phyloP scores from a whole-genome alignment of 805 yeast genomes.

The Starmerella ratchasimensis region DNA sequence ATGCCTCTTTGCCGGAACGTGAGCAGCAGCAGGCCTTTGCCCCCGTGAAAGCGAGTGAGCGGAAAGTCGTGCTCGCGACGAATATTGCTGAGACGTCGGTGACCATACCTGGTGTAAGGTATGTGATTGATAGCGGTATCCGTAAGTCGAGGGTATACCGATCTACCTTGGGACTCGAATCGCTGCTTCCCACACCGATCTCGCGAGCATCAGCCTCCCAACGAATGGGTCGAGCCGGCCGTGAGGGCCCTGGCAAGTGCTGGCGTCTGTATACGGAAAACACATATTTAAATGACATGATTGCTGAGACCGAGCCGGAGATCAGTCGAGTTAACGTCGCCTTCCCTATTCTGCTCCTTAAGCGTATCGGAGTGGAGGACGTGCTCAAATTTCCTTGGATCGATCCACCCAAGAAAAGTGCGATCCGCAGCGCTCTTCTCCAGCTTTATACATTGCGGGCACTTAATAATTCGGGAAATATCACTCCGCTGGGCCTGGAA shows the following conservation, averaged over 20 bases:
- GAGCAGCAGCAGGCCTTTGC: conserved; percentile 73
- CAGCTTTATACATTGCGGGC: conserved; percentile 72
- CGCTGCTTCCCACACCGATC: conserved; percentile 79
- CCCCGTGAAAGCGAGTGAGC: conserved; percentile 37
- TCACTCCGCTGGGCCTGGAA: conserved; percentile 66
- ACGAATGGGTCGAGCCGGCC: conserved; percentile 98
- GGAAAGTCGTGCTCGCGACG: conserved; percentile 84
- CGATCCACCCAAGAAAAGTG: conserved; percentile 71
- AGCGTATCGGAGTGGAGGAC: conserved; percentile 70
- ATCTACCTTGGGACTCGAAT: conserved; percentile 82
- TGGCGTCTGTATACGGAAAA: conserved; percentile 68
- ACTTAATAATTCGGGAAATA: conserved; percentile 55
- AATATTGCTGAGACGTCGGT: conserved; percentile 97
- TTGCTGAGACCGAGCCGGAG: conserved; percentile 82
- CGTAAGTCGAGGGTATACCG: conserved; percentile 92
- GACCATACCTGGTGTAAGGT: conserved; percentile 87
- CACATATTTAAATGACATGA: conserved; percentile 42
- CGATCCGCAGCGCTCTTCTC: conserved; percentile 61
- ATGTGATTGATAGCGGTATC: conserved; percentile 84
- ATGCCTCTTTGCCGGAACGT: conserved; percentile 82
- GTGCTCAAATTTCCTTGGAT: conserved; percentile 84
- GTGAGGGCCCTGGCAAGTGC: conserved; percentile 87
- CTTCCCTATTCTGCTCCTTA: conserved; percentile 70
- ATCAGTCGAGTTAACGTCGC: conserved; percentile 76
- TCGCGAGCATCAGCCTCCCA: conserved; percentile 92